Percentiles rank a stretch among this genome's conserved stretches.
These are phyloP conservation scores for Heritiera littoralis DNA, from an alignment of 345 rosid genomes.

Conservation along the genomic window DNA sequence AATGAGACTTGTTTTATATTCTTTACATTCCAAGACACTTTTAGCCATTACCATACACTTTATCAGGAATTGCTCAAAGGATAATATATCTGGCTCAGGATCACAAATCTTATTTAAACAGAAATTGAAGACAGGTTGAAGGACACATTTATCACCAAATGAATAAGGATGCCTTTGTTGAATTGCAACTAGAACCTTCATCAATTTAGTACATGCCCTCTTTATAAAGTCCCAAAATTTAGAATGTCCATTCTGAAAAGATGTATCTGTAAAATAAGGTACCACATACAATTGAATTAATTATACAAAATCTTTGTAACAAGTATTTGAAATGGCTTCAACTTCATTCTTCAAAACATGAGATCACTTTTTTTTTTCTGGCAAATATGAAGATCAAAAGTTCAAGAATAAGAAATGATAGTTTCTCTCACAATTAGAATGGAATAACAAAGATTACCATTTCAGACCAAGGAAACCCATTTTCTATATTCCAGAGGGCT, in stretches of 20 bases:
- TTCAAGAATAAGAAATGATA: neutral
- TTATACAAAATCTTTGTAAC: neutral
- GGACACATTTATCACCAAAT: slow-evolving; percentile 87
- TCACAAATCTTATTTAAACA: slow-evolving; percentile 84
- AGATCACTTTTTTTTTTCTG: neutral
- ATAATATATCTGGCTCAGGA: slow-evolving; percentile 56
- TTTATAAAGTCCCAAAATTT: slow-evolving; percentile 76
- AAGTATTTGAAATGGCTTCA: slow-evolving; percentile 8
- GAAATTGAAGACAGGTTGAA: slow-evolving; percentile 80
- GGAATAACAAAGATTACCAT: slow-evolving; percentile 11
- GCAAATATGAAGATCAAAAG: slow-evolving; percentile 9
- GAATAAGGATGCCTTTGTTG: slow-evolving; percentile 94
- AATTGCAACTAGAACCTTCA: slow-evolving; percentile 83
- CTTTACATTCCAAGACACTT: slow-evolving; percentile 85
- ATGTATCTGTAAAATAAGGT: slow-evolving; percentile 55
- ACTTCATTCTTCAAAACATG: neutral
- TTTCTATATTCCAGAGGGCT: slow-evolving; percentile 13
- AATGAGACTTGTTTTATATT: slow-evolving; percentile 78
- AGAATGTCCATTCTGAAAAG: slow-evolving; percentile 65
- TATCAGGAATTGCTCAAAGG: slow-evolving; percentile 79
- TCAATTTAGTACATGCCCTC: slow-evolving; percentile 85
- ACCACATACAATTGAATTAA: slow-evolving; percentile 16
- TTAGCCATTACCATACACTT: slow-evolving; percentile 98
- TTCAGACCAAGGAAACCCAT: neutral
- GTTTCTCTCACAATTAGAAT: neutral